Conservation (phyloP, 2,329 filamentous ascomycete genomes). For the Botryotinia calthae region DNA sequence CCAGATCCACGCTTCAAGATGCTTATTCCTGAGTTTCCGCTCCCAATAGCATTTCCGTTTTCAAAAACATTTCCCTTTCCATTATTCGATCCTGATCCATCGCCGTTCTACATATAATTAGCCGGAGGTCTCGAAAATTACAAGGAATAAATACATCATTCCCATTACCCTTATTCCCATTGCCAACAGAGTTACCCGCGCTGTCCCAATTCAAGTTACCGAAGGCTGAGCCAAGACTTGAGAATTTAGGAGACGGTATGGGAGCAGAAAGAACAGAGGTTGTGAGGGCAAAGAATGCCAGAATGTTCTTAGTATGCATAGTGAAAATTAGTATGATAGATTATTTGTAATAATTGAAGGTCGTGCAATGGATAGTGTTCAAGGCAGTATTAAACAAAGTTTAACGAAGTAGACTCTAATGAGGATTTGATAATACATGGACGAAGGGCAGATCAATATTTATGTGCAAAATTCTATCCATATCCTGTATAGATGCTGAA, state of each 20-base stretch:
- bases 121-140: not conserved
- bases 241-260: not conserved
- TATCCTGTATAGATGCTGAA: not conserved
- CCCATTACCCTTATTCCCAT: not conserved
- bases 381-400: not conserved
- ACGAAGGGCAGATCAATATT: not conserved
- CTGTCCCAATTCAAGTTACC: not conserved
- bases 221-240: not conserved
- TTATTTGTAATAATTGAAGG: not conserved
- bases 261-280: slow-evolving; percentile 3
- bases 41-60: not conserved
- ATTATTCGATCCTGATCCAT: not conserved
- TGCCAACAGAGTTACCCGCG: not conserved
- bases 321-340: not conserved
- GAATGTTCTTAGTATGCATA: not conserved
- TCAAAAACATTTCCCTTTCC: not conserved
- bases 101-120: not conserved
- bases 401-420: not conserved
- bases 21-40: not conserved
- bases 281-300: not conserved
- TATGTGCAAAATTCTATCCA: not conserved
- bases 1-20: not conserved
- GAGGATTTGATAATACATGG: not conserved
- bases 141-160: not conserved
- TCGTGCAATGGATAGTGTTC: not conserved